Evolutionary conservation across 345 rosid species (phyloP).

Genomic region (Eucalyptus sp.): DNA sequence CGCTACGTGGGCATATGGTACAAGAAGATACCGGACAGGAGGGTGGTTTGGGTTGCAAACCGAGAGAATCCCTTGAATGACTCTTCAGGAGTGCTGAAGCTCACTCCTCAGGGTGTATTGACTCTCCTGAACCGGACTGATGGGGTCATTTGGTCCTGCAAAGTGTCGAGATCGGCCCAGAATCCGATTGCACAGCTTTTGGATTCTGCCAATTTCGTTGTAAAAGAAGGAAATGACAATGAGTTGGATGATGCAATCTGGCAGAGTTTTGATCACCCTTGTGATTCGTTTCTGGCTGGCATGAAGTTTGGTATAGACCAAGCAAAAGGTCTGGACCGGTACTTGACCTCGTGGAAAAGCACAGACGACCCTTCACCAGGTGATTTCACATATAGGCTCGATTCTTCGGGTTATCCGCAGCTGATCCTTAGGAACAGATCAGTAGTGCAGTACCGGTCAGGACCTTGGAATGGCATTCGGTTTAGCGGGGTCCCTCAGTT

Average conservation of each 20-base stretch:
- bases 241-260: conserved; percentile 1
- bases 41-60: conserved; percentile 35
- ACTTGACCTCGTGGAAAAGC: conserved; percentile 27
- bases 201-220: conserved; percentile 28
- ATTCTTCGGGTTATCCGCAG: conserved; percentile 28
- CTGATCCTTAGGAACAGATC: conserved; percentile 6
- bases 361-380: conserved; percentile 24
- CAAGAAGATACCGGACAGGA: conserved; percentile 1
- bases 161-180: neutral
- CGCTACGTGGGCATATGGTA: conserved; percentile 18
- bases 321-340: neutral
- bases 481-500: conserved; percentile 33
- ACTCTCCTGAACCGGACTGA: neutral
- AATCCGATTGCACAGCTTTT: conserved; percentile 16
- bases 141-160: conserved; percentile 16
- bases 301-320: conserved; percentile 35
- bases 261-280: conserved; percentile 48
- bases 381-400: conserved; percentile 3
- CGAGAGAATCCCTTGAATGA: conserved; percentile 12
- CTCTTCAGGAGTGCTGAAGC: conserved; percentile 8
- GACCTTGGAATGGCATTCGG: conserved; percentile 39
- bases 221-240: conserved; percentile 2
- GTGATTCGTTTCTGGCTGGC: conserved; percentile 26
- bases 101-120: conserved; percentile 1
- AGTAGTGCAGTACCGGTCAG: conserved; percentile 1